Evolutionary conservation across 116 monocot genomes (phyloP), one percentile per base, ranked within the genome.

Genomic region (Dioscorea cayenensis): DNA sequence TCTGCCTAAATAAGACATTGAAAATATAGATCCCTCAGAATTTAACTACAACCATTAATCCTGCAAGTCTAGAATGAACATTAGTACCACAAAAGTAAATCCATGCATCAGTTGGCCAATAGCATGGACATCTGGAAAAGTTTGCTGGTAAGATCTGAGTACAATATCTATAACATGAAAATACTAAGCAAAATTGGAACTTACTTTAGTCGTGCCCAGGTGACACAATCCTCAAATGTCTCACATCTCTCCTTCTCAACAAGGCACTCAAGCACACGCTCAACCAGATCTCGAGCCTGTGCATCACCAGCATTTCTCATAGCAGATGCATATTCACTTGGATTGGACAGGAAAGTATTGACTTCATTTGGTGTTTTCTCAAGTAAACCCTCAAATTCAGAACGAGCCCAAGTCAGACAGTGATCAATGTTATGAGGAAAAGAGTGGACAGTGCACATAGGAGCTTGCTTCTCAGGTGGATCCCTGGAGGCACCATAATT

Each of bases 391-490:
- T 84, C 84, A 74, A 84, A 84, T 27, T 84, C 84, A 32, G 84
- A 84, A 28, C 84, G 76, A 51, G 84, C 84, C 84, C 84, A 84
- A 35, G 84, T 84, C 55, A 84, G 48, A 62, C 84, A 84, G 35
- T 84, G 84, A 50, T 84, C 84, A 55, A 84, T 80, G 71, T 84
- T 84, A 68, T 84, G 84, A 36, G 84, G 84, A 36, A 84, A 84
- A 23, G 84, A 84, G 68, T 84, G 84, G 38, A 84, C 80, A 3
- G 84, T 84, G 74, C 84, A 84, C 84, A 84, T 84, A 60, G 84
- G 84, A 21, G 84, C 84, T 66, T 84, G 84, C 58, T 77, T 84
- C 74, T 84, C 84, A 27, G 84, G 84, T 21, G 84, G 84, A 38
- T 84, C 84, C 63, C 80, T 77, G 7, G 84, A 84, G 38, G 84